Conservation (phyloP, 2,329 filamentous ascomycete species). For the Incumbomyces delicatus region DNA sequence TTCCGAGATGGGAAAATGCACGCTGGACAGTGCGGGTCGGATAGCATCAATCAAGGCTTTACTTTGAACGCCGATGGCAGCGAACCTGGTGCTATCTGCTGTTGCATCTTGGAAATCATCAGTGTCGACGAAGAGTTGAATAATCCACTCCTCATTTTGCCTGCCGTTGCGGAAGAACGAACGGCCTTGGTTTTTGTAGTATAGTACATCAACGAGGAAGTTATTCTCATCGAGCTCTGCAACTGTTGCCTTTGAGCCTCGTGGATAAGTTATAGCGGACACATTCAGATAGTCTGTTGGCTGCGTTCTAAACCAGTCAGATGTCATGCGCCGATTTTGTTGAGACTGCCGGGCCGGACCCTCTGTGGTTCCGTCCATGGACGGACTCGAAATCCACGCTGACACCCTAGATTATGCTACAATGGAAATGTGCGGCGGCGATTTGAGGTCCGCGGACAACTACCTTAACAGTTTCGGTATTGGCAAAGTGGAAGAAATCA, state of each 20-base stretch:
- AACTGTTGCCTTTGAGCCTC: constrained; percentile 1
- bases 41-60: constrained; percentile 5
- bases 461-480: too few relatives aligned
- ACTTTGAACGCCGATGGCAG: neutral
- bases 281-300: constrained; percentile 6
- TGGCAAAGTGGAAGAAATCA: too few relatives aligned
- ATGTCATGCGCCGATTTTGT: constrained; percentile 2
- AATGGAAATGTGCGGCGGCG: too few relatives aligned
- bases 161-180: neutral
- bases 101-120: constrained; percentile 2
- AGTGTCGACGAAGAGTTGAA: constrained; percentile 5
- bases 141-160: constrained; percentile 1
- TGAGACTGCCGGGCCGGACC: neutral
- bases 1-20: constrained; percentile 2
- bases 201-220: constrained; percentile 2
- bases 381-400: too few relatives aligned
- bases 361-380: constrained; percentile 3
- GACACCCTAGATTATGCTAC: too few relatives aligned
- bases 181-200: neutral
- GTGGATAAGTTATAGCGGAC: constrained; percentile 1
- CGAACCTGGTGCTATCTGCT: constrained; percentile 1
- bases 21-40: constrained; percentile 3
- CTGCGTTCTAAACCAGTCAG: constrained; percentile 5
- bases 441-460: too few relatives aligned
- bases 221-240: constrained; percentile 1